Percentiles rank a stretch among this genome's conserved stretches.
phyloP scores from a whole-genome alignment of 1,284 basidiomycete species.

The Phellinidium pouzarii region DNA sequence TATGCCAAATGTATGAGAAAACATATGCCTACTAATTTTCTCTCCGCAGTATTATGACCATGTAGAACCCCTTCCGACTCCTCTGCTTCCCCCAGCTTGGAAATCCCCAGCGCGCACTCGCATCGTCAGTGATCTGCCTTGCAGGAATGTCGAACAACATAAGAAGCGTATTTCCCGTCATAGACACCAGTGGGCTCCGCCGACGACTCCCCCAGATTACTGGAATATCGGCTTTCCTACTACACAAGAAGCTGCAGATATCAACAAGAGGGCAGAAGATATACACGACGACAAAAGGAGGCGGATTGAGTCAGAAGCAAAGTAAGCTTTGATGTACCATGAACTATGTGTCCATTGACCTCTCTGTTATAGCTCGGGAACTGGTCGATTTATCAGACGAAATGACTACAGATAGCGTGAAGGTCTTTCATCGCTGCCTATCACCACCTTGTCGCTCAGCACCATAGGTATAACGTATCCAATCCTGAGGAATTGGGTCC shows the following conservation, averaged over 20 bases:
- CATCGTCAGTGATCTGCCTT: neutral
- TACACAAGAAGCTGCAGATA: constrained; percentile 70
- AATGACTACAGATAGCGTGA: neutral
- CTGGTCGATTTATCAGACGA: constrained; percentile 10
- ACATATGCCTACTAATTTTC: neutral
- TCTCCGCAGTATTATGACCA: constrained; percentile 16
- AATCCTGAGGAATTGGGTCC: constrained; percentile 10
- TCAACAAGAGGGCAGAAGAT: constrained; percentile 66
- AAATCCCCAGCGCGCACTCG: constrained; percentile 3
- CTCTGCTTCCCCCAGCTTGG: constrained; percentile 9
- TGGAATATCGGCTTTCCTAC: constrained; percentile 86
- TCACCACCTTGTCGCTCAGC: neutral
- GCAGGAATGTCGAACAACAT: constrained; percentile 32
- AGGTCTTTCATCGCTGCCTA: neutral
- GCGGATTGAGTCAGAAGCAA: constrained; percentile 52
- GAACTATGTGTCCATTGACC: neutral
- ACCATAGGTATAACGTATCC: constrained; percentile 15
- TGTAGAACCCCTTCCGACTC: constrained; percentile 11
- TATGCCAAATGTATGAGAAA: constrained; percentile 32
- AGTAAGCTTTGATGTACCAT: constrained; percentile 28
- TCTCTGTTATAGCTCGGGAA: neutral
- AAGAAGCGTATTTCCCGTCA: constrained; percentile 76
- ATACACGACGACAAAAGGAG: constrained; percentile 61
- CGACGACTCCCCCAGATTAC: constrained; percentile 77
- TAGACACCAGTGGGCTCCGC: constrained; percentile 62